phyloP scores from a whole-genome alignment of 768 basidiomycete genomes.

The Tricholoma sp. region DNA sequence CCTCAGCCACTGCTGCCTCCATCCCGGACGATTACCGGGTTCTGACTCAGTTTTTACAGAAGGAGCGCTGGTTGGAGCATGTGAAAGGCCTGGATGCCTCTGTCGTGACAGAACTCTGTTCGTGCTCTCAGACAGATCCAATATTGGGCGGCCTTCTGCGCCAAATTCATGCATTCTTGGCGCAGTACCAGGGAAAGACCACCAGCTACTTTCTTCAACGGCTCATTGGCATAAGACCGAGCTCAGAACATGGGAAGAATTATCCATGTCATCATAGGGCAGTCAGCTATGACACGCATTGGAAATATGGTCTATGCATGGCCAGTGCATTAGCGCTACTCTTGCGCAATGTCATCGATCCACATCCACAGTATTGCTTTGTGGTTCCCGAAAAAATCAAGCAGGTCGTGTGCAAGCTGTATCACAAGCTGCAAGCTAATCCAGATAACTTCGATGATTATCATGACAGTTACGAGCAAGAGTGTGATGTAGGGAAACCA shows the following conservation, averaged over 20 bases:
- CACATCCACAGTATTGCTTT: neutral
- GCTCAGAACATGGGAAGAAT: conserved; percentile 2
- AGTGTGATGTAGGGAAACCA: too few relatives aligned
- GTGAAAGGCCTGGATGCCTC: neutral
- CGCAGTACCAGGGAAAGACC: neutral
- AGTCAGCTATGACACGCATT: conserved; percentile 6
- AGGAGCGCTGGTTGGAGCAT: neutral
- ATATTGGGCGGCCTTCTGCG: too few relatives aligned
- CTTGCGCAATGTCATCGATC: neutral
- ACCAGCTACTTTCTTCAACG: conserved; percentile 6
- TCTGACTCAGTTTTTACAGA: neutral
- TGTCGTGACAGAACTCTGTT: too few relatives aligned
- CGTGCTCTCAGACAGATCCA: too few relatives aligned
- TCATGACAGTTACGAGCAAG: too few relatives aligned
- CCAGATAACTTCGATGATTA: too few relatives aligned
- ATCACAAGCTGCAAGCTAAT: neutral
- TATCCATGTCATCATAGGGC: neutral
- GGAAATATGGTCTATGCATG: neutral
- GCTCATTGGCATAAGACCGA: conserved; percentile 8
- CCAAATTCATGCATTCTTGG: too few relatives aligned
- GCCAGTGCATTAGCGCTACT: neutral
- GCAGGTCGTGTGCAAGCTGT: neutral
- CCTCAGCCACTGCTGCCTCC: neutral
- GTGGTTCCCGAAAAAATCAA: neutral
- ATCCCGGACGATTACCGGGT: neutral